Evolutionary conservation across 2,329 filamentous ascomycete genomes (phyloP), one percentile per base, ranked within the genome.

Genomic region (Fusarium bactridioides): DNA sequence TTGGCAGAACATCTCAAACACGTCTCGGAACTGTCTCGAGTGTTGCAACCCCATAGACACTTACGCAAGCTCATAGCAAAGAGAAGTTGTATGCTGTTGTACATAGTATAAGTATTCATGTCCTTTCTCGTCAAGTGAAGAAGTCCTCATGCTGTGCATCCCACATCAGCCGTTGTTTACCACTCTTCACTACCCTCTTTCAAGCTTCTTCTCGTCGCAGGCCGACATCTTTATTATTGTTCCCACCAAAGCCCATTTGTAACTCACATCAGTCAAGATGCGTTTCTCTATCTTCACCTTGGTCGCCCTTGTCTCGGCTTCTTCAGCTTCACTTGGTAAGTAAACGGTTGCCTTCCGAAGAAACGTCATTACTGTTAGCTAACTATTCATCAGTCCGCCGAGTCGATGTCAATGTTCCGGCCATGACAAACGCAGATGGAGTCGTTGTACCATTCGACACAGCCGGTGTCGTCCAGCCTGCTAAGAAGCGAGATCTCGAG

Each of bases 211-310:
- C 77, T 81, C 78, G 85, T 87, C 86, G 86, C 86, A 84, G 86
- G 86, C 78, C 86, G 86, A 87, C 86, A 79, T 80, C 35, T 76
- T 63, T 65, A 75, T 78, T 74, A 79, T 73, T 59, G 73, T 15
- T 47, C 45, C 41, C 57, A 62, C 38, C 45, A 56, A 48, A 44
- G 33, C 43, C 74, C 73, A 68, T 76, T 62, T 53, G 59, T 58
- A 50, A 51, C 40, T 47, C 19, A 37, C 37, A 57, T 41, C 44
- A 74, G 78, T 81, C 84, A 88, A 83, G 67, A 89, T 89, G 87
- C 85, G 88, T 83, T 85, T 85, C 84, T 83, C 84, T 66, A 69
- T 84, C 70, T 70, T 85, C 75, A 81, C 83, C 76, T 64, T 88
- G 69, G 79, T 86, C 74, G 80, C 86, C 69, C 79, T 89, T 69